phyloP scores from a whole-genome alignment of 768 basidiomycete species.

The Gautieria morchelliformis region DNA sequence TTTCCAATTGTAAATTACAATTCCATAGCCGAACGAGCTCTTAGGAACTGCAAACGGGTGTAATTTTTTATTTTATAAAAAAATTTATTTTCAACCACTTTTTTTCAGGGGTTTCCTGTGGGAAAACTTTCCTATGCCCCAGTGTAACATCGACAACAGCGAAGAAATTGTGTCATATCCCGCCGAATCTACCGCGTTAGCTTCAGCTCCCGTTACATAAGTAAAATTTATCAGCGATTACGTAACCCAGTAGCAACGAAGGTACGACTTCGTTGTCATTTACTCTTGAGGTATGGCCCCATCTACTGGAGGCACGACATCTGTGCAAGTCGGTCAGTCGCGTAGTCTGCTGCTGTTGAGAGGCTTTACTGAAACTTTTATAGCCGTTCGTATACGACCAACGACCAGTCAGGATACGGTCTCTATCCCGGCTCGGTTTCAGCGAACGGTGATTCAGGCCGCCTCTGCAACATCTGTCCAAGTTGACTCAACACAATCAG shows the following conservation, averaged over 20 bases:
- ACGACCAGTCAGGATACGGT: slow-evolving; percentile 73
- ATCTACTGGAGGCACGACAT: slow-evolving; percentile 42
- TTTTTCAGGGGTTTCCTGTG: too few relatives aligned
- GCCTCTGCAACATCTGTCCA: slow-evolving; percentile 63
- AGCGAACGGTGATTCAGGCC: slow-evolving; percentile 79
- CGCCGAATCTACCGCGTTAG: too few relatives aligned
- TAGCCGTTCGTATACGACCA: slow-evolving; percentile 87
- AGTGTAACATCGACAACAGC: too few relatives aligned
- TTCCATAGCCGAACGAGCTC: too few relatives aligned
- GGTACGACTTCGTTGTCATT: neutral
- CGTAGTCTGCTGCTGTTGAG: neutral
- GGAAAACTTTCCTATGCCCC: too few relatives aligned
- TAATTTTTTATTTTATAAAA: too few relatives aligned
- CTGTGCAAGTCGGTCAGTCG: slow-evolving; percentile 86
- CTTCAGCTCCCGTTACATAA: too few relatives aligned
- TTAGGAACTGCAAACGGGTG: too few relatives aligned
- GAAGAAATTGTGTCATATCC: too few relatives aligned
- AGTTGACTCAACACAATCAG: slow-evolving; percentile 62
- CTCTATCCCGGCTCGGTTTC: slow-evolving; percentile 90
- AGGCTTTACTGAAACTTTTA: slow-evolving; percentile 4
- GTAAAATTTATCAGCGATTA: neutral
- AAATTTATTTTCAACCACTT: too few relatives aligned
- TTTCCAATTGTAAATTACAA: too few relatives aligned
- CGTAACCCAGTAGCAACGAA: neutral
- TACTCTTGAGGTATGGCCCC: slow-evolving; percentile 5